Evolutionary conservation across 192 early-diverging fungal genomes (phyloP), one percentile per base, ranked within the genome.

Genomic region (Dissophora ornata): DNA sequence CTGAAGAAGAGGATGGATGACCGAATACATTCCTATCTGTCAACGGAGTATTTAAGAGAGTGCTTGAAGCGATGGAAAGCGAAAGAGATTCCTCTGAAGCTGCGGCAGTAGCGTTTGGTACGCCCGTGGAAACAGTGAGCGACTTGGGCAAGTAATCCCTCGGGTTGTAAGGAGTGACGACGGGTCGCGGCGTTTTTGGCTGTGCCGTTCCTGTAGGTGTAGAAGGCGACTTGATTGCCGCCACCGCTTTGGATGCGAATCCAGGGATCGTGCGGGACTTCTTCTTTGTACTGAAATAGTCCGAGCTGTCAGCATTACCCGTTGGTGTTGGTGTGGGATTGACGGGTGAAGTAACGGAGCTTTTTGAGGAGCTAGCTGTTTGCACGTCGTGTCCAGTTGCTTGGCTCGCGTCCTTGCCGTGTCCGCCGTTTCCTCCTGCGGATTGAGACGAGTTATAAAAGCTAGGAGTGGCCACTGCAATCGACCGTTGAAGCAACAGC

Each of bases 81-180:
- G 56, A 44, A 46, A 25, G 10, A 19, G 19, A n/a, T 3, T 63
- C 55, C 29, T 57, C 56, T 33, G 55, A 57, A 42, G 18, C 34
- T 28, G 22, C 25, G 4, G 71, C 26, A 1, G 32, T 22, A 16
- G 50, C 13, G 11, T 15, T 24, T 10, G 53, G 42, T 0, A 53
- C 29, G 9, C 15, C 40, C 18, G 26, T 40, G 10, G 63, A 59
- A n/a, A 75, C 56, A 15, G 46, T 33, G 6, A 77, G 34, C n/a
- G 73, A 26, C 42, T 67, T 77, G 58, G 49, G 67, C 47, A 62
- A 62, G 59, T 77, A 77, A 12, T 67, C 73, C 13, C 54, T 59
- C 1, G 73, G 73, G 47, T 77, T 77, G 30, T 77, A 77, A 16
- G 73, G 73, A 4, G 73, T 77, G 18, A 77, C 73, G 18, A 77